phyloP scores from a whole-genome alignment of 1,139 yeast species.

The Suhomyces kunorum region DNA sequence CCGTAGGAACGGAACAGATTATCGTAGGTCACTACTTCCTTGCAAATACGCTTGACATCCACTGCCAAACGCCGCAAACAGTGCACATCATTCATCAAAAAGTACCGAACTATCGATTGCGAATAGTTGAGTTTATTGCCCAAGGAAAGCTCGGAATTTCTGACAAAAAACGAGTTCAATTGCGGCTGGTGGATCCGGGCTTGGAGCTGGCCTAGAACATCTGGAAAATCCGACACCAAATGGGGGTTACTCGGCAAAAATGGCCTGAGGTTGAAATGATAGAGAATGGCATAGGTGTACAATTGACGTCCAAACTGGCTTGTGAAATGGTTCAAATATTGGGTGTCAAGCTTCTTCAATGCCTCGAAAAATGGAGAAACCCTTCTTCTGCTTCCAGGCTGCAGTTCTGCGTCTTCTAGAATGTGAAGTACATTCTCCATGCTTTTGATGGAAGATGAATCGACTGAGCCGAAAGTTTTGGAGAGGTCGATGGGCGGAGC shows the following conservation, averaged over 20 bases:
- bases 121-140: constrained; percentile 16
- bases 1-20: constrained; percentile 6
- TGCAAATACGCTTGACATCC: constrained; percentile 15
- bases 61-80: constrained; percentile 16
- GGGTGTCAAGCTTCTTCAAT: constrained; percentile 13
- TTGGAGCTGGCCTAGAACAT: constrained; percentile 13
- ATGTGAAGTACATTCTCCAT: constrained; percentile 21
- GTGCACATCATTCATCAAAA: constrained; percentile 17
- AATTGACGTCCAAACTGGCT: constrained; percentile 18
- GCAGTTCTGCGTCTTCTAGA: constrained; percentile 18
- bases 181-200: constrained; percentile 12
- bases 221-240: constrained; percentile 13
- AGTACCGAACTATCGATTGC: constrained; percentile 19
- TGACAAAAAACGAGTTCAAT: constrained; percentile 16
- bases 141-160: constrained; percentile 13
- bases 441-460: constrained; percentile 13
- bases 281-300: constrained; percentile 15
- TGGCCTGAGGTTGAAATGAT: constrained; percentile 18
- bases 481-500: constrained; percentile 14
- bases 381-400: constrained; percentile 8
- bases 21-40: constrained; percentile 12
- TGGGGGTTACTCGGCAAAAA: constrained; percentile 15
- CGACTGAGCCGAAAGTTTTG: constrained; percentile 9
- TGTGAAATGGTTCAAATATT: constrained; percentile 17
- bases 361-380: constrained; percentile 17